Base-by-base conservation (phyloP, 768 basidiomycete species). In the Bullera alba region DNA sequence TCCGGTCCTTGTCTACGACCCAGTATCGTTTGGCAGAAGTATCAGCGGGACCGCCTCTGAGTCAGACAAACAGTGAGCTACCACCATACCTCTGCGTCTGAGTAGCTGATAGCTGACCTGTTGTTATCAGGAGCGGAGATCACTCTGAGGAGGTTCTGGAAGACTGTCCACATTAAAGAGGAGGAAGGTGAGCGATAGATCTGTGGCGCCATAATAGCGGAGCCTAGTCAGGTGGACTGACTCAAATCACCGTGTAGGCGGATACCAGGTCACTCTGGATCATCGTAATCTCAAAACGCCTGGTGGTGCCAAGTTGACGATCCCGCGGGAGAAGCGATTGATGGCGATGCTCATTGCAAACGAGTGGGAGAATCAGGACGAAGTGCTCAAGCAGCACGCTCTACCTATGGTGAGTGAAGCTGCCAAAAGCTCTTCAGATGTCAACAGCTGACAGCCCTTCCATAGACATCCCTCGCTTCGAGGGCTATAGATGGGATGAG, bases 351-450 rank as follows among this genome's bases (percentile, higher is more conserved):
- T 95, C 50, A 83, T 97, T 61, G 95, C 91, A 17, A 79, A 86
- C 49, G 95, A 99, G 75, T 99, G 95, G 95, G 91, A 99, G 63
- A 86, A 84, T 64, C 93, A 96, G 73, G 82, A 82, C 51, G 83
- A 76, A 4, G 63, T 92, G 1, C 68, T 96, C 55, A 96, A 92
- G 72, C 85, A 85, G 22, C 87, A 93, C 71, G 85, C 90, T 1
- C 75, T 99, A 22, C 91, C 95, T 15, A 81, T 95, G 80, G 93
- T 95, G 25, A 46, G 74, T 61, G 21, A 27, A 32, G n/a, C 36
- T 46, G 14, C 26, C n/a, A 5, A 5, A 16, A 16, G 17, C 26
- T 7, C 43, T 45, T 15, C 43, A 12, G 8, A 41, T 21, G 10
- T 22, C 21, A 8, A 21, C 26, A 7, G 29, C 14, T 46, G 19